Conservation (phyloP, 257 asterid genomes). For the Solanum virginianum region DNA sequence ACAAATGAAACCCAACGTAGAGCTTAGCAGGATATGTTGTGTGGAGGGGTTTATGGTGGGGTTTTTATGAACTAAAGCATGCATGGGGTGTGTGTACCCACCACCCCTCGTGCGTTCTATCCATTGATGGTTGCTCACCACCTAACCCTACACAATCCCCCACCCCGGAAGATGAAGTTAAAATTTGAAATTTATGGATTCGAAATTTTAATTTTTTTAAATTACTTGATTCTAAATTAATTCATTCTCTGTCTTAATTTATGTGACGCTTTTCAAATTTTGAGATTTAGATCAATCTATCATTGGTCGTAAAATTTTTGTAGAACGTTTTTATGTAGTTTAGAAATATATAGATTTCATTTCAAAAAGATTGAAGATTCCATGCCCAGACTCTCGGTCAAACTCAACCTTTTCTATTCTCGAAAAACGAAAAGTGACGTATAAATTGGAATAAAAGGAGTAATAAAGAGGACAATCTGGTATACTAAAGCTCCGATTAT, state of each 20-base stretch:
- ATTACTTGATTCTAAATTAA: neutral
- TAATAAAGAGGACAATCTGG: too few relatives aligned
- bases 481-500: too few relatives aligned
- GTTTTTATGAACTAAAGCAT: neutral
- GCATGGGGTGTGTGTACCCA: conserved; percentile 13
- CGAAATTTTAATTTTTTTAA: fast-evolving
- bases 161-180: fast-evolving
- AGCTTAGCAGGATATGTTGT: neutral
- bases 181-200: neutral
- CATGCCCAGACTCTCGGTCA: too few relatives aligned
- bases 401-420: too few relatives aligned
- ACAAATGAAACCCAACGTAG: conserved; percentile 1
- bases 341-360: too few relatives aligned
- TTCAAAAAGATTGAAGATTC: too few relatives aligned
- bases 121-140: conserved; percentile 46
- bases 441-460: too few relatives aligned
- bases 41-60: conserved; percentile 6
- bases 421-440: too few relatives aligned
- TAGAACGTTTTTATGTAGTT: too few relatives aligned
- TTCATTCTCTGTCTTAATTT: fast-evolving
- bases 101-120: conserved; percentile 65
- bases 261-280: too few relatives aligned
- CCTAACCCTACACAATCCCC: conserved; percentile 8
- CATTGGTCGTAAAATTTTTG: too few relatives aligned
- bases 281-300: too few relatives aligned